Base-by-base conservation (phyloP, 2,329 filamentous ascomycete species). In the Coccinonectria pachysandricola region DNA sequence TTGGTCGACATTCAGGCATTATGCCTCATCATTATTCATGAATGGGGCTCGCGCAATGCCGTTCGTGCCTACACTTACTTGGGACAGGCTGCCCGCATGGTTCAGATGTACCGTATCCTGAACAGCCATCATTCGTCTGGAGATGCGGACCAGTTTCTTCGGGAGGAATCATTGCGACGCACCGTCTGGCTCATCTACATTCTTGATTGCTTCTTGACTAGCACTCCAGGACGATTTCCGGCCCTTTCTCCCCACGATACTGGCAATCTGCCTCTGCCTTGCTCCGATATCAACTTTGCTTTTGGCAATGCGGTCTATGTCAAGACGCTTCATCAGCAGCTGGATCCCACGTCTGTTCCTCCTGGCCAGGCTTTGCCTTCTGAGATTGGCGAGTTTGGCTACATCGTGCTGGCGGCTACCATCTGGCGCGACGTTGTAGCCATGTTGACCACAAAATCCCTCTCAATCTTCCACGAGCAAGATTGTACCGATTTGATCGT, bases 141-240 rank as follows among this genome's bases (percentile, higher is more conserved):
- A 20, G 61, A 52, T 17, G 41, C 64, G n/a, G 69, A 74, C 39
- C 65, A 68, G 40, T 75, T 75, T 45, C 60, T 73, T 8, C 66
- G 70, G 37, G 69, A 75, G 24, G 71, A 75, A 47, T 71, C 68
- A 1, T 68, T 73, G 48, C 68, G 71, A 26, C 68, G 71, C 18
- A 73, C 70, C 3, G 50, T 75, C 24, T 75, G 71, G 71, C 58
- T 75, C 28, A 68, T 74, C 36, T 75, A 75, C 48, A 68, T 75
- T 21, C 61, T 75, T 23, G 71, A 75, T 49, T 75, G 69, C 46
- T 66, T 75, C 38, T 53, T 75, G 21, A 74, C 70, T 11, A 73
- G 68, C 54, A 74, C 69, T 28, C 70, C 71, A 8, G 71, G 71
- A 26, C 69, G 71, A 15, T 68, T 67, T 40, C 62, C 71, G 3